Conservation (phyloP, 192 early-diverging fungal species). For the Neocallimastix lanati region DNA sequence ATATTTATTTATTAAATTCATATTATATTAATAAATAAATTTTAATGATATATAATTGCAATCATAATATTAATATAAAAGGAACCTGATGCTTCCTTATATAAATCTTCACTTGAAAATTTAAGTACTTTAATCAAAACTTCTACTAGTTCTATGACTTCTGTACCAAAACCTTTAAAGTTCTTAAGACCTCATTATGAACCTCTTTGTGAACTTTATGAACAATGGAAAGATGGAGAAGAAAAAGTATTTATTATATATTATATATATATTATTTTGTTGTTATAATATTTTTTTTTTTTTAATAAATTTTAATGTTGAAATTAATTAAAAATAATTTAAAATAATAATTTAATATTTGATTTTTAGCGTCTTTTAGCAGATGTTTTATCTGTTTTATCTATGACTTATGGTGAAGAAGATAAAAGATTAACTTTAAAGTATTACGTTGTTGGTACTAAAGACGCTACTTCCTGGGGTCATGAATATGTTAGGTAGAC, state of each 20-base stretch:
- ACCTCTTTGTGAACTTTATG: conserved; percentile 45
- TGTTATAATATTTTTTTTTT: no score
- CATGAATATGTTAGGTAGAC: conserved; percentile 89
- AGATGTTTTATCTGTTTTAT: conserved; percentile 88
- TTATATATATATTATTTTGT: background rate
- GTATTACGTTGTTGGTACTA: conserved; percentile 70
- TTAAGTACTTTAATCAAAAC: conserved; percentile 80
- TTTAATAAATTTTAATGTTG: no score
- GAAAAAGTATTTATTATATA: conserved; percentile 42
- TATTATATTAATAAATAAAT: no score
- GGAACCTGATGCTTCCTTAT: conserved; percentile 54
- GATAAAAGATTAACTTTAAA: conserved; percentile 63
- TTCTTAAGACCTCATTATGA: conserved; percentile 75
- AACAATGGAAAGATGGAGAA: conserved; percentile 49
- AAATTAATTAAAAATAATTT: no score
- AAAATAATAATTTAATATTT: no score
- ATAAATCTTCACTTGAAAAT: conserved; percentile 70
- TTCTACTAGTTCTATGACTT: conserved; percentile 93
- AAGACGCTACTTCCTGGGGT: conserved; percentile 70
- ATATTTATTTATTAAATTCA: no score
- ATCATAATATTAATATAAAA: no score
- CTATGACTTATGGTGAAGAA: conserved; percentile 88
- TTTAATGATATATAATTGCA: no score
- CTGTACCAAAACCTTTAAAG: conserved; percentile 97
- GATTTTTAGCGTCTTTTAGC: conserved; percentile 51